Base-by-base conservation (phyloP, 108 stramenopile species). In the Cyclotella choctawhatcheeana region DNA sequence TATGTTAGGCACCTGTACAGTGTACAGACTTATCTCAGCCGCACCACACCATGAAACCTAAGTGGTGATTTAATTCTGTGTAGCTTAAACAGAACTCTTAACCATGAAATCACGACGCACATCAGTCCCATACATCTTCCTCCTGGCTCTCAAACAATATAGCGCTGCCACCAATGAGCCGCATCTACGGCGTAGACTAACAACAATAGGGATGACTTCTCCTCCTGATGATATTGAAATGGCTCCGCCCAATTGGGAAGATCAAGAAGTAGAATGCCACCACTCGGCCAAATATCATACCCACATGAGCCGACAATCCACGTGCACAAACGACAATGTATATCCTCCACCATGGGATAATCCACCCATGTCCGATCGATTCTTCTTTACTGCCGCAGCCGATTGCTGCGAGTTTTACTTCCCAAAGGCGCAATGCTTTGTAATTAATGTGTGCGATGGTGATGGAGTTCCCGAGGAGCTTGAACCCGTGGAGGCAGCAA, bases 241-340 rank as follows among this genome's bases (percentile, higher is more conserved):
- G n/a, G n/a, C n/a, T n/a, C n/a, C n/a, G n/a, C n/a, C n/a, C n/a
- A n/a, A n/a, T n/a, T n/a, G n/a, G n/a, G n/a, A n/a, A n/a, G n/a
- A n/a, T n/a, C n/a, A n/a, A 29, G 29, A 56, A 43, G 37, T 16
- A 44, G 5, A 26, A 40, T 61, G 60, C 18, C 60, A 61, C 60
- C 60, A 35, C 35, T 43, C 37, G 5, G 22, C 33, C 21, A 40
- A 44, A 40, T 61, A 61, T 30, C 60, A 61, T 26, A 61, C 60
- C 1, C 43, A 40, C 60, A 61, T 61, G 60, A 16, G 17, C 40
- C 40, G 10, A 16, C 3, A 14, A 8, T 10, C 10, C 13, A 64
- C 63, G 13, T 64, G 63, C 55, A 56, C 32, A 18, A 67, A 67
- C 33, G 65, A 67, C 51, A 53, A 67, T 44, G 32, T 35, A 10